Evolutionary conservation across 805 yeast species (phyloP), one percentile per base, ranked within the genome.

Genomic region (Candida stauntonica): DNA sequence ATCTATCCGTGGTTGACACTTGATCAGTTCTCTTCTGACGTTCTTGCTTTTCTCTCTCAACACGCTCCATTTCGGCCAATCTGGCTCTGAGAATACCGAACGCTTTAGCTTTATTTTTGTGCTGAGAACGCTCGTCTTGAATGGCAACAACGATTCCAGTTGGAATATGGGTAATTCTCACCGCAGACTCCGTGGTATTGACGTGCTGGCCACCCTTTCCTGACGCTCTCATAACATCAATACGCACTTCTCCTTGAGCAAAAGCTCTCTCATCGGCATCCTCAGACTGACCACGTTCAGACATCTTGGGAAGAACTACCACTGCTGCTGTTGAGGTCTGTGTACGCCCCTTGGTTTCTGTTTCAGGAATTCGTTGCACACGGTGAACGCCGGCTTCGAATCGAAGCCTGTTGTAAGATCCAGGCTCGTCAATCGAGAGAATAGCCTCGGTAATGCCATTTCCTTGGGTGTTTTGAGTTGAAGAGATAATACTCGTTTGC

Each of bases 151-250:
- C 79, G 28, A 86, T 79, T 3, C 97, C 97, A 0, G 96, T 79
- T 5, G 98, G 97, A 13, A 84, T 67, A 63, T 93, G 99, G 2
- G 91, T 87, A 19, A 93, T 65, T 51, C 99, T 72, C 12, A 93
- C 98, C 0, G 99, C 99, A 1, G 96, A 87, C 57, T 91, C 98
- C 0, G 98, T 93, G 12, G 96, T 91, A 57, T 91, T 91, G 26
- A 91, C 99, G 57, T 91, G 98, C 65, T 91, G 99, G 0, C 99
- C 99, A 40, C 99, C 99, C 47, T 93, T 83, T 3, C 99, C 99
- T 39, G 95, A 79, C 1, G 98, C 86, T 50, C 99, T 72, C 96
- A 91, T 93, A n/a, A 93, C 88, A 58, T 93, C 99, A 4, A 93
- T 79, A 40, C 96, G 72, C 17, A 93, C 79, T 52, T 93, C 99